Percentiles rank a stretch among this genome's conserved stretches.
Conservation (phyloP, 371 early-diverging fungal genomes). For the Homolaphlyctis polyrhiza region DNA sequence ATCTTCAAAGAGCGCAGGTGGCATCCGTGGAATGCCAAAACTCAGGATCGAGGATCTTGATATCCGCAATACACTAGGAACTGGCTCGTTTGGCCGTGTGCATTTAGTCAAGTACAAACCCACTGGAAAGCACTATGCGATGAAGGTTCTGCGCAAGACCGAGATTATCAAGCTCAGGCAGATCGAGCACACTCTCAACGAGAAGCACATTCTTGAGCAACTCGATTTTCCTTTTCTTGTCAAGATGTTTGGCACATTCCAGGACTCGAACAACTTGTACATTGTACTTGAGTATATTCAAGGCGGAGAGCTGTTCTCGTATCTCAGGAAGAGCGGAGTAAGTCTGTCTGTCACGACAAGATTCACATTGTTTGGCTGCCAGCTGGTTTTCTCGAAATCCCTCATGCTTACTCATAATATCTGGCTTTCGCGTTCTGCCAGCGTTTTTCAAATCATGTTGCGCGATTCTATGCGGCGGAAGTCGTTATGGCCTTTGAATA, state of each 20-base stretch:
- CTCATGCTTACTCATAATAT: no score
- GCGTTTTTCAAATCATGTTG: conserved; percentile 86
- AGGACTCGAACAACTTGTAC: conserved; percentile 78
- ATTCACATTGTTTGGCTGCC: conserved; percentile 91
- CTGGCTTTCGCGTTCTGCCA: no score
- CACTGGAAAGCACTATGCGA: conserved; percentile 80
- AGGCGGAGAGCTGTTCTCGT: conserved; percentile 92
- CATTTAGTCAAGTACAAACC: conserved; percentile 70
- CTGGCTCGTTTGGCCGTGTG: conserved; percentile 98
- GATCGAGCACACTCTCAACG: conserved; percentile 94
- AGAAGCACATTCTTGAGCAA: conserved; percentile 80
- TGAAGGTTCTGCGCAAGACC: conserved; percentile 90
- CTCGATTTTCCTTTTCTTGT: conserved; percentile 88
- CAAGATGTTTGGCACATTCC: conserved; percentile 86
- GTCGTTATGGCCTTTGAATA: conserved; percentile 62
- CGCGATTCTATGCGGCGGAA: conserved; percentile 66
- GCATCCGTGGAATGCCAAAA: conserved; percentile 4
- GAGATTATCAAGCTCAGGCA: conserved; percentile 90
- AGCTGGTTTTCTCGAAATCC: conserved; percentile 91
- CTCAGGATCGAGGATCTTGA: conserved; percentile 29
- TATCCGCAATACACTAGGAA: conserved; percentile 62
- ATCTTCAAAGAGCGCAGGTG: not conserved
- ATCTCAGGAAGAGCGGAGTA: conserved; percentile 48
- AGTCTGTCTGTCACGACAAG: conserved; percentile 63
- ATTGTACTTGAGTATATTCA: conserved; percentile 91